Conservation (phyloP, 352 stramenopile genomes). For the Achlya hypogyna region DNA sequence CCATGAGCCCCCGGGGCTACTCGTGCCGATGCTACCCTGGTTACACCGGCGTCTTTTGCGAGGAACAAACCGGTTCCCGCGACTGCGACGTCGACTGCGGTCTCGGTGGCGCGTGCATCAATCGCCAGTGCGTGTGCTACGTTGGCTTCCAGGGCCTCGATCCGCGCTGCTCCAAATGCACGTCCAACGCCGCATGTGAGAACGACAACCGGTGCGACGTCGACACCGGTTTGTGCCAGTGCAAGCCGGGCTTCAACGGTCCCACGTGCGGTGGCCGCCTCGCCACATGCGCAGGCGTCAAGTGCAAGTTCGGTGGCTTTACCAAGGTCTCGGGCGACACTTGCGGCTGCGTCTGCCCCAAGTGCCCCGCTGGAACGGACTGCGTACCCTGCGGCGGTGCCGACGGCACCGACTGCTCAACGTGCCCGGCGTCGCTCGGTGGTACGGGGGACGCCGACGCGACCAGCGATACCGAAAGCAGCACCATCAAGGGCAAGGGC, state of each 20-base stretch:
- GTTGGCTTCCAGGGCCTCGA: constrained; percentile 39
- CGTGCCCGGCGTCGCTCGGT: not conserved
- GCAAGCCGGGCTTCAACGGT: constrained; percentile 31
- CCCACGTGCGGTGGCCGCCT: constrained; percentile 33
- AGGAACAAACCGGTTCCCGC: constrained; percentile 30
- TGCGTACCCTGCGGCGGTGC: constrained; percentile 1
- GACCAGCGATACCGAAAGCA: not conserved
- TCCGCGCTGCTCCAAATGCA: constrained; percentile 40
- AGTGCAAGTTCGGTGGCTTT: constrained; percentile 1
- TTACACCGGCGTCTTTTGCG: constrained; percentile 36
- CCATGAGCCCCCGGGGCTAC: constrained; percentile 27
- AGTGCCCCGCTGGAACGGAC: not conserved
- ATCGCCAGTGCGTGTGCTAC: constrained; percentile 36
- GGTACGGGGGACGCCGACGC: not conserved
- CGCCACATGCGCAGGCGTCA: constrained; percentile 10
- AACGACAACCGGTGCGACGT: constrained; percentile 43
- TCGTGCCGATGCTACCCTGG: constrained; percentile 48
- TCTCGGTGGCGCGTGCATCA: constrained; percentile 34
- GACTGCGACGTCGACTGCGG: constrained; percentile 49
- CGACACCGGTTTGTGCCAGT: constrained; percentile 35
- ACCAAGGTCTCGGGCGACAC: not conserved
- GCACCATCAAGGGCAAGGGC: not conserved
- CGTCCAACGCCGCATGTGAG: constrained; percentile 43
- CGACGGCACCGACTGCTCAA: constrained; percentile 5
- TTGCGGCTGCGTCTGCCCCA: constrained; percentile 7